Base-by-base conservation (phyloP, 768 basidiomycete genomes). In the Rickenella mellea region DNA sequence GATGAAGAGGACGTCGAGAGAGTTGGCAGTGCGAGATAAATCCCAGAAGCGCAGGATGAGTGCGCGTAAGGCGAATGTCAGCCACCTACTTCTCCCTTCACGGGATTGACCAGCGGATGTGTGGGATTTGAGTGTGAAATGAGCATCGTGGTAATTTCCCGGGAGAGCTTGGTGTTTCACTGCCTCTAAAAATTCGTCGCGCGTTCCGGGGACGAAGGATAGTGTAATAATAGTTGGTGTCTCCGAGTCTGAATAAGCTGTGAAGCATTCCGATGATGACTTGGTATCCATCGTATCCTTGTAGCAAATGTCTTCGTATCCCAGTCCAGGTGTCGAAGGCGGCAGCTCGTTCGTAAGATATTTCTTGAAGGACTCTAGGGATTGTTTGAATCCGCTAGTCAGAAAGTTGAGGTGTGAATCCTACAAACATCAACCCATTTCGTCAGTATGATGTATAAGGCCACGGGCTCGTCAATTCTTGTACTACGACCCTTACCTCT, bases 1-100 rank as follows among this genome's bases (percentile, higher is more conserved):
- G 52, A 99, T 90, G 48, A 98, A 80, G 41, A 94, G 69, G 54
- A 99, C 97, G 62, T 99, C 96, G 19, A 93, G 76, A 1, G 91
- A 92, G 61, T 96, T 89, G 8, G 96, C 92, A 67, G 90, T 89
- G 78, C 85, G 88, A 35, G 86, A 78, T 25, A 93, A 69, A 40
- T 83, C 77, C 78, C 83, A 93, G 70, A 94, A 92, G 10, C 91
- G 76, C 41, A 83, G 55, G 22, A 87, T 72, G 24, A 90, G 65
- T 0, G 83, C 77, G 22, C 80, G 68, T 6, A 74, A 73, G 2
- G 94, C 93, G 51, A 94, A 94, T 0, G 87, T 81, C 33, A 94
- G 72, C 92, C 92, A 97, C 19, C 33, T 17, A 10, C 33, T 22
- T 19, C 24, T 47, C 44, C 45, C 8, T 43, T 41, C 40, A 43